These are phyloP conservation scores for Claviceps sp. DNA, from an alignment of 2,329 filamentous ascomycete genomes.

Conservation along the genomic window DNA sequence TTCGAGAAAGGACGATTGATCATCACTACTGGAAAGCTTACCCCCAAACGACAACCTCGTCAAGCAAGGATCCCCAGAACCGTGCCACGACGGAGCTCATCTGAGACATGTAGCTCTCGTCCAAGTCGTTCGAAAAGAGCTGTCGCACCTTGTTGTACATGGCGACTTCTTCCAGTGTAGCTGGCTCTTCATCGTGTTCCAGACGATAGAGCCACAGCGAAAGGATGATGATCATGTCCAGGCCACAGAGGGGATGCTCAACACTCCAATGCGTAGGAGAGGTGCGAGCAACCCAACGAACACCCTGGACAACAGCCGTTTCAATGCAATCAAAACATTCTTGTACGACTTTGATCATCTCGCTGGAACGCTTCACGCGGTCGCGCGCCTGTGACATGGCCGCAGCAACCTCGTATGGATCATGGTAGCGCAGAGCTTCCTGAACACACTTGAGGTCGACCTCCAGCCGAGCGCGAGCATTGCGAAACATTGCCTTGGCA, in stretches of 20 bases:
- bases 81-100: conserved; percentile 90
- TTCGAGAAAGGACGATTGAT: background rate
- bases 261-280: conserved; percentile 98
- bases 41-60: conserved; percentile 99
- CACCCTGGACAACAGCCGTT: conserved; percentile 83
- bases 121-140: conserved; percentile 81
- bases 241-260: conserved; percentile 88
- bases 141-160: conserved; percentile 91
- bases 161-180: conserved; percentile 66
- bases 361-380: conserved; percentile 83
- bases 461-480: conserved; percentile 80
- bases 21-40: conserved; percentile 40
- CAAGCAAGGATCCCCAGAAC: conserved; percentile 95
- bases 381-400: conserved; percentile 92
- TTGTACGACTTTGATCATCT: conserved; percentile 98
- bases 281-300: conserved; percentile 95
- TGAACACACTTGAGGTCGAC: conserved; percentile 94
- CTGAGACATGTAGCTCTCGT: conserved; percentile 67
- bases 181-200: conserved; percentile 94
- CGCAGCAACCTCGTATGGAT: conserved; percentile 90
- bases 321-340: conserved; percentile 97
- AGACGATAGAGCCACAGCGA: conserved; percentile 97
- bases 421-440: conserved; percentile 91
- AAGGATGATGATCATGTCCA: conserved; percentile 96
- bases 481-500: conserved; percentile 91